Base-by-base conservation (phyloP, 1,139 yeast species). In the Meyerozyma carpophila region DNA sequence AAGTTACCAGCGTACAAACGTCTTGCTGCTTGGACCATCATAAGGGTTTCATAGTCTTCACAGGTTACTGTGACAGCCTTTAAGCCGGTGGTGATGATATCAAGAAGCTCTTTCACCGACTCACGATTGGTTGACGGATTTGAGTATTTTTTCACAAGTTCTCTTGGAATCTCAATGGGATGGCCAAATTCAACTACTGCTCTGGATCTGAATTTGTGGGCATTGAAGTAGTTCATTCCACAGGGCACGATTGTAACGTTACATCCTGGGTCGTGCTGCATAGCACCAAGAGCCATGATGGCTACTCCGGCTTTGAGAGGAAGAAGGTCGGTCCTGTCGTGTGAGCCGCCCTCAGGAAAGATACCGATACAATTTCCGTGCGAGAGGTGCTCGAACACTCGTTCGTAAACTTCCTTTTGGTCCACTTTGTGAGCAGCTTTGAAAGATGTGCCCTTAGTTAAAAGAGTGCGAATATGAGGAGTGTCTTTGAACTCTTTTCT, bases 281-380 rank as follows among this genome's bases (percentile, higher is more conserved):
- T 77, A 0, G 98, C 94, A 16, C 98, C 98, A 18, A 93, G 69
- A 0, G 98, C 98, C 98, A 93, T 93, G 43, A 93, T 84, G 2
- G 97, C 98, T 14, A 93, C 98, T 45, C 98, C 98, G 0, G 98
- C 97, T 58, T 93, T 93, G 56, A 93, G 70, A 0, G 98, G 98
- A 44, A 93, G 69, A 50, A 93, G 65, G 51, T 89, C 95, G 0
- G 98, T 83, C 49, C 98, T 75, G 61, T 93, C 98, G 56, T 93
- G 98, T 14, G 96, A 87, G 0, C 98, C 98, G 42, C 98, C 98
- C 66, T 91, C 98, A 3, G 98, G 98, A 66, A 91, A 93, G 42
- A 93, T 88, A n/a, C 98, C 98, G 32, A 93, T 70, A 53, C 95
- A 87, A 47, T 87, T 81, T 41, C 93, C 90, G 46, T 79, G 75